phyloP scores from a whole-genome alignment of 768 basidiomycete species.

The Trametopsis cervina region DNA sequence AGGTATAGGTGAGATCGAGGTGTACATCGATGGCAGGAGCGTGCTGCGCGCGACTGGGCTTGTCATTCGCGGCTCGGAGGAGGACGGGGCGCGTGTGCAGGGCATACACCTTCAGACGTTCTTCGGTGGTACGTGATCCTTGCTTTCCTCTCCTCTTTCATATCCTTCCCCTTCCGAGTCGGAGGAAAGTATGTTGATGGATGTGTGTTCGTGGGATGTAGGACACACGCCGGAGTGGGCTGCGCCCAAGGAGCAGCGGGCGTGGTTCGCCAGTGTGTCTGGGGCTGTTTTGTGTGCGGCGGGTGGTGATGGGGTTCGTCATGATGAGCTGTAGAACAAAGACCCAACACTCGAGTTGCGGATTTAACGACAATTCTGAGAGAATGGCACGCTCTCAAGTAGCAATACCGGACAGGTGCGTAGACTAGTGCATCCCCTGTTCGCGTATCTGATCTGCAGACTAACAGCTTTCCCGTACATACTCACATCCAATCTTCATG shows the following conservation, averaged over 20 bases:
- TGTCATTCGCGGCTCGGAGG: slow-evolving; percentile 32
- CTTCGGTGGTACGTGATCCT: slow-evolving; percentile 51
- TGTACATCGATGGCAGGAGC: slow-evolving; percentile 55
- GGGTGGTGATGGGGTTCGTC: background rate
- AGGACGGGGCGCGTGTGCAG: slow-evolving; percentile 40
- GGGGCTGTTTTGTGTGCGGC: slow-evolving; percentile 28
- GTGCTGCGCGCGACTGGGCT: slow-evolving; percentile 48
- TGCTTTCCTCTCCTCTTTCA: background rate
- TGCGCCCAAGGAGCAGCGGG: slow-evolving; percentile 47
- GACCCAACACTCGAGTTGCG: too few species aligned
- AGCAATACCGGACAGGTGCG: too few species aligned
- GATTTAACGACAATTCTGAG: too few species aligned
- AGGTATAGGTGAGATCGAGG: slow-evolving; percentile 50
- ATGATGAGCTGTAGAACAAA: slow-evolving; percentile 3
- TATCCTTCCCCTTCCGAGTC: background rate
- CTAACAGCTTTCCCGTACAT: too few species aligned
- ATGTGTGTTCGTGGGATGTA: too few species aligned
- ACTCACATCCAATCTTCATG: too few species aligned
- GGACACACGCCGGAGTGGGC: slow-evolving; percentile 54
- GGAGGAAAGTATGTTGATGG: background rate
- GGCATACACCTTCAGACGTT: slow-evolving; percentile 76
- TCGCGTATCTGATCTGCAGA: too few species aligned
- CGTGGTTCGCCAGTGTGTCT: slow-evolving; percentile 55
- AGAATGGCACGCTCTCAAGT: too few species aligned
- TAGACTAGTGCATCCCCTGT: too few species aligned